These are phyloP conservation scores for Wolfiporia cocos DNA, from an alignment of 1,284 basidiomycete species.

Conservation along the genomic window DNA sequence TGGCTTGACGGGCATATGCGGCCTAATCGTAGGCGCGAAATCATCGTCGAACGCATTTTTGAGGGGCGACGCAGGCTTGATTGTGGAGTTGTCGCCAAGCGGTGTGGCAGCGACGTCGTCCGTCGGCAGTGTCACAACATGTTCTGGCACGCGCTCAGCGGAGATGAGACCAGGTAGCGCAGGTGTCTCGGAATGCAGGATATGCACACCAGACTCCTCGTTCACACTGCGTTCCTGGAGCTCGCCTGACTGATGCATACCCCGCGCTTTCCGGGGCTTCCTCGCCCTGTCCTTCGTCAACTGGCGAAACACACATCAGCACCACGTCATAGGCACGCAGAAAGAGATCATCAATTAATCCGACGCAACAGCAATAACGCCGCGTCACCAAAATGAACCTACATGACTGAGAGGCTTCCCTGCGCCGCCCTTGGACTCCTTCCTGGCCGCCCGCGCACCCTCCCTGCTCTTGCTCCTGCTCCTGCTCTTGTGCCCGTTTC, in stretches of 20 bases:
- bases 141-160: neutral
- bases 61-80: neutral
- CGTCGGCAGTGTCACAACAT: neutral
- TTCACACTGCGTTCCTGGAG: neutral
- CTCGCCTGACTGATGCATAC: slow-evolving; percentile 9
- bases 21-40: neutral
- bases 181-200: neutral
- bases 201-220: neutral
- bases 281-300: slow-evolving; percentile 65
- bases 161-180: neutral
- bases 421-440: slow-evolving; percentile 22
- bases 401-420: slow-evolving; percentile 74
- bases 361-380: slow-evolving; percentile 16
- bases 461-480: slow-evolving; percentile 15
- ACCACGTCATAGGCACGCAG: slow-evolving; percentile 9
- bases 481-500: no score
- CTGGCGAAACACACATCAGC: slow-evolving; percentile 32
- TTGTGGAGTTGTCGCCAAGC: neutral
- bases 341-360: slow-evolving; percentile 14
- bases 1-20: neutral
- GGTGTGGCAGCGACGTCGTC: neutral
- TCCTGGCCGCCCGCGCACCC: slow-evolving; percentile 5
- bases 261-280: slow-evolving; percentile 50
- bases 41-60: slow-evolving; percentile 5
- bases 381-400: slow-evolving; percentile 62